Base-by-base conservation (phyloP, 2,329 filamentous ascomycete species). In the Aspergillus sp. region DNA sequence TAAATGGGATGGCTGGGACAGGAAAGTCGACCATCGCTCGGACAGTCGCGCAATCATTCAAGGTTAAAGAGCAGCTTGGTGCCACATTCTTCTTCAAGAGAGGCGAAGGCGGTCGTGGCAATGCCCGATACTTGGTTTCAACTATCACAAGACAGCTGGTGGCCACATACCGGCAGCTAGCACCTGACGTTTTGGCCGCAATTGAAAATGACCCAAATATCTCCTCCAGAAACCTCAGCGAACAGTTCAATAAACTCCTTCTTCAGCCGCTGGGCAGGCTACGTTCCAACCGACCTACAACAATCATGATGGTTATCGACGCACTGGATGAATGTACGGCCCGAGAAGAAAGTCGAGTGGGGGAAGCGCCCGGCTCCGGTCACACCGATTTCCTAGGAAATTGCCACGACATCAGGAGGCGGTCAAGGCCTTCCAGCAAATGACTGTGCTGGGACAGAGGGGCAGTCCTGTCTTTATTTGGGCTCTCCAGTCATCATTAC, bases 71-170 rank as follows among this genome's bases (percentile, higher is more conserved):
- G 59, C 74, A 70, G 60, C 30, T 34, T 34, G 77, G 75, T 2
- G 77, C 78, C 45, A 68, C 66, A 4, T 34, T 34, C 30, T 34
- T 34, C 30, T 34, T 34, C 9, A 34, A 34, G 30, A 34, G 30
- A 11, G 30, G 30, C 30, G 30, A 34, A 34, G 30, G 30, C 30
- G 77, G 82, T 62, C 73, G 76, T n/a, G 70, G 74, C 3, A 71
- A 69, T 45, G 71, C 73, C 3, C 61, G 64, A 7, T 71, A 68
- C 52, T 71, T 83, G 31, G 73, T 83, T 19, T 67, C 77, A 0
- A 82, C 79, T 0, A 70, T 68, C 19, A 31, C 23, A 7, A 28
- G 15, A 3, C 66, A 66, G 30, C 30, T 83, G 47, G 74, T 76
- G 0, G 25, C 19, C 0, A 66, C 75, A 34, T 34, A 34, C 17